Conservation (phyloP, 129 eudicot genomes). For the Chrysanthemum lavandulifolium region DNA sequence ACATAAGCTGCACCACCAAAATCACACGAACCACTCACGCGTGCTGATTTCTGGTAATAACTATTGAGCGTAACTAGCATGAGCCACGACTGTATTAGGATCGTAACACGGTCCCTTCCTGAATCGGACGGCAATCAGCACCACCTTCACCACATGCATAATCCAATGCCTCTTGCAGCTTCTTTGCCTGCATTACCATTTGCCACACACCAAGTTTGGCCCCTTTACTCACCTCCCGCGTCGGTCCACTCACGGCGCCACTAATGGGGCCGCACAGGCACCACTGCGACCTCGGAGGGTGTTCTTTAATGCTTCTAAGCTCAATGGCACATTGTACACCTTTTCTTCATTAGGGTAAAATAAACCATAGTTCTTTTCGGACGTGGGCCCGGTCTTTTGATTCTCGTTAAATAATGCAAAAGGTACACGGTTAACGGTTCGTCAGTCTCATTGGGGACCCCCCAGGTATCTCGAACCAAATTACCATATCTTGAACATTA, state of each 20-base stretch:
- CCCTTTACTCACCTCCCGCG: constrained; percentile 27
- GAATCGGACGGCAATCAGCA: constrained; percentile 95
- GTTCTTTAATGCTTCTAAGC: constrained; percentile 27
- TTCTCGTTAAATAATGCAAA: constrained; percentile 82
- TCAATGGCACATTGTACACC: constrained; percentile 77
- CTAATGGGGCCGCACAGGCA: constrained; percentile 14
- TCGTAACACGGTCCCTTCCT: constrained; percentile 76
- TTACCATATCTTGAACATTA: constrained; percentile 90
- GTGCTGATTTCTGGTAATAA: constrained; percentile 68
- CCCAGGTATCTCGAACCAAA: constrained; percentile 72
- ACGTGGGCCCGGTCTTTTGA: constrained; percentile 67
- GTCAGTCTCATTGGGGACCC: constrained; percentile 75
- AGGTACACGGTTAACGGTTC: constrained; percentile 56
- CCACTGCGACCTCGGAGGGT: constrained; percentile 42
- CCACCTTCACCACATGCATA: constrained; percentile 88
- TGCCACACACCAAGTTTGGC: constrained; percentile 96
- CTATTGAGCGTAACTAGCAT: constrained; percentile 94
- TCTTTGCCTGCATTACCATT: constrained; percentile 48
- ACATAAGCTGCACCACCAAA: constrained; percentile 95
- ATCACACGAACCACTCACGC: constrained; percentile 73
- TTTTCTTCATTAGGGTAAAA: constrained; percentile 72
- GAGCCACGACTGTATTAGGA: constrained; percentile 72
- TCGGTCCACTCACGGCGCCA: constrained; percentile 22
- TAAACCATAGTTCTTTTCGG: constrained; percentile 84
- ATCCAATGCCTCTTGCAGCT: constrained; percentile 60